These are phyloP conservation scores for Fragilariopsis cylindrus DNA, from an alignment of 108 stramenopile genomes.

Conservation along the genomic window DNA sequence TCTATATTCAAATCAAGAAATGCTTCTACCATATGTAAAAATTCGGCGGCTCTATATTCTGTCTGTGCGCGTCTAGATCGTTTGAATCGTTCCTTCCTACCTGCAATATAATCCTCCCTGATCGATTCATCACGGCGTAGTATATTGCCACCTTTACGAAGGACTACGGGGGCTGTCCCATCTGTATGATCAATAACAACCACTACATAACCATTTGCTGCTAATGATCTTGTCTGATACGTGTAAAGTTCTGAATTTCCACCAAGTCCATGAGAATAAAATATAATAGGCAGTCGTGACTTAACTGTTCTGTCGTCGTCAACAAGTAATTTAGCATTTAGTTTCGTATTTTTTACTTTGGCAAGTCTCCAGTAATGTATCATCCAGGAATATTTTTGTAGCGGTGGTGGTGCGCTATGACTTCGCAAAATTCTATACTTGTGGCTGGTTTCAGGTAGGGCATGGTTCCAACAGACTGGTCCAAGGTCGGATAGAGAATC, in stretches of 20 bases:
- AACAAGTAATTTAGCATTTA: slow-evolving; percentile 17
- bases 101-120: background rate
- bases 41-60: slow-evolving; percentile 46
- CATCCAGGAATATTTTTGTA: slow-evolving; percentile 36
- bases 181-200: slow-evolving; percentile 54
- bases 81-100: slow-evolving; percentile 12
- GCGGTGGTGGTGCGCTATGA: too few species aligned
- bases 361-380: slow-evolving; percentile 51
- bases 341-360: background rate
- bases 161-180: slow-evolving; percentile 40
- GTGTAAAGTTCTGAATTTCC: slow-evolving; percentile 52
- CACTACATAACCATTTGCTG: slow-evolving; percentile 51
- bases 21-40: slow-evolving; percentile 37
- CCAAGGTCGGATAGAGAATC: slow-evolving; percentile 59
- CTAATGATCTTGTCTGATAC: slow-evolving; percentile 53
- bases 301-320: background rate
- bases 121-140: slow-evolving; percentile 3
- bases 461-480: slow-evolving; percentile 18
- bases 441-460: slow-evolving; percentile 34
- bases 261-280: slow-evolving; percentile 67
- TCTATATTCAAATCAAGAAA: slow-evolving; percentile 32
- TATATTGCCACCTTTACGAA: slow-evolving; percentile 32
- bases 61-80: slow-evolving; percentile 34
- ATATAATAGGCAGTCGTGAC: slow-evolving; percentile 39
- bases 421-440: slow-evolving; percentile 35